phyloP scores from a whole-genome alignment of 2,329 filamentous ascomycete species.

The Colletotrichum nymphaeae region DNA sequence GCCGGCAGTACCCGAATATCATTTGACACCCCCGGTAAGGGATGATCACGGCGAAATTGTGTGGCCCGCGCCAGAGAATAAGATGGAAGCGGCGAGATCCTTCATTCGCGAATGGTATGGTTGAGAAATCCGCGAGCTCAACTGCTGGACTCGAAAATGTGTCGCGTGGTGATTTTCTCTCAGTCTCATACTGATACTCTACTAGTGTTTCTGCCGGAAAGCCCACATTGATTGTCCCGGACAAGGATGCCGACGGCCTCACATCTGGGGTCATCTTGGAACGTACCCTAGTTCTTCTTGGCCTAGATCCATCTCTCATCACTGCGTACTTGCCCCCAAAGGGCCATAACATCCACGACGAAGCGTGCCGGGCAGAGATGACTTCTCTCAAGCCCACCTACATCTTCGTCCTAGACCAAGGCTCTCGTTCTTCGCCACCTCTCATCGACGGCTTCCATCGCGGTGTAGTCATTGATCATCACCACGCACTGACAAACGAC shows the following conservation, averaged over 20 bases:
- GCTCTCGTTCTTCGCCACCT: slow-evolving; percentile 54
- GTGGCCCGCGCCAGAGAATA: slow-evolving; percentile 70
- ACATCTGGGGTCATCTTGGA: slow-evolving; percentile 72
- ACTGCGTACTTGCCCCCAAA: slow-evolving; percentile 70
- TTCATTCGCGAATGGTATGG: slow-evolving; percentile 69
- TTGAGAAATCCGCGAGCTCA: not conserved
- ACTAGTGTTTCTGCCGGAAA: slow-evolving; percentile 62
- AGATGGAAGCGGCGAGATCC: slow-evolving; percentile 65
- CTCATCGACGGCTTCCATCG: slow-evolving; percentile 62
- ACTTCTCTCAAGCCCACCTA: slow-evolving; percentile 53
- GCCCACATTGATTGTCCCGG: slow-evolving; percentile 70
- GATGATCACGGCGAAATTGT: slow-evolving; percentile 60
- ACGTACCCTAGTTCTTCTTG: slow-evolving; percentile 68
- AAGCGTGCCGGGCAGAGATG: slow-evolving; percentile 64
- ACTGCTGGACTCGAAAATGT: not conserved
- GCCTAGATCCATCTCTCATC: slow-evolving; percentile 63
- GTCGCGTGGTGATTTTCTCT: not conserved
- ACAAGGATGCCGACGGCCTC: slow-evolving; percentile 77
- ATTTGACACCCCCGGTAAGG: slow-evolving; percentile 51
- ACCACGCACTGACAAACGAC: slow-evolving; percentile 63
- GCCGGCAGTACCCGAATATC: slow-evolving; percentile 54
- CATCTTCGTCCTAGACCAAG: slow-evolving; percentile 54
- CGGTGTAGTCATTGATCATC: slow-evolving; percentile 74
- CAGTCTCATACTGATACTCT: slow-evolving; percentile 17
- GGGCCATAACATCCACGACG: slow-evolving; percentile 67